Conservation (phyloP, 2,329 filamentous ascomycete genomes). For the Colletotrichum noveboracense region DNA sequence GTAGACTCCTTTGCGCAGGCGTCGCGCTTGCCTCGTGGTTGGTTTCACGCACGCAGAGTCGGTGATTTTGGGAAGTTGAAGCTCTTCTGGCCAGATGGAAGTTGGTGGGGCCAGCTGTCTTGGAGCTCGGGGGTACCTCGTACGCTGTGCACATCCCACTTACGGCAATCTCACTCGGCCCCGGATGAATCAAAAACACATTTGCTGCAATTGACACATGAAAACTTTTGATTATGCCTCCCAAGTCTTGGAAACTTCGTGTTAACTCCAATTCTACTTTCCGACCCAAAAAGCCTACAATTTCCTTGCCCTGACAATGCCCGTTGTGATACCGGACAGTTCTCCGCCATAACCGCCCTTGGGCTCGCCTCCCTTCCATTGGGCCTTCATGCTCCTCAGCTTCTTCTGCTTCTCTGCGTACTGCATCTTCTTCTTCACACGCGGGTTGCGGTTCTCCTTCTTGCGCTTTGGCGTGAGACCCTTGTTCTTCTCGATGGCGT, state of each 20-base stretch:
- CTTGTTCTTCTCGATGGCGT: slow-evolving; percentile 97
- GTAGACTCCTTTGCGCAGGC: not conserved
- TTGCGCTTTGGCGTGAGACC: slow-evolving; percentile 86
- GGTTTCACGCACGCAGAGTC: not conserved
- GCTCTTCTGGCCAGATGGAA: slow-evolving; percentile 15
- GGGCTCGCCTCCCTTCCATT: slow-evolving; percentile 86
- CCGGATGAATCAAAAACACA: not conserved
- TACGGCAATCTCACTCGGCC: not conserved
- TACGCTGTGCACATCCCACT: not conserved
- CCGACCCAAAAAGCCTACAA: slow-evolving; percentile 55
- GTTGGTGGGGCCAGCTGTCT: slow-evolving; percentile 8
- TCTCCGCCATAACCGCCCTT: slow-evolving; percentile 90
- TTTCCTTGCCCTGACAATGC: slow-evolving; percentile 91
- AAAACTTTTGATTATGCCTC: not conserved
- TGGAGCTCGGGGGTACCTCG: not conserved
- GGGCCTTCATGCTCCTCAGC: slow-evolving; percentile 81
- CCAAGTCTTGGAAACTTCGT: not conserved
- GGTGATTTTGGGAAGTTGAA: not conserved
- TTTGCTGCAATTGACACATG: not conserved
- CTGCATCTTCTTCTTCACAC: slow-evolving; percentile 98
- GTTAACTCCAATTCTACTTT: slow-evolving; percentile 19
- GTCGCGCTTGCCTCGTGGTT: not conserved
- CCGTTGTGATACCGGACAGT: slow-evolving; percentile 92
- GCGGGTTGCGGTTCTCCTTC: slow-evolving; percentile 93
- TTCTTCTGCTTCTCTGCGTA: slow-evolving; percentile 98